Base-by-base conservation (phyloP, 805 yeast species). In the Clavispora vitiphila region DNA sequence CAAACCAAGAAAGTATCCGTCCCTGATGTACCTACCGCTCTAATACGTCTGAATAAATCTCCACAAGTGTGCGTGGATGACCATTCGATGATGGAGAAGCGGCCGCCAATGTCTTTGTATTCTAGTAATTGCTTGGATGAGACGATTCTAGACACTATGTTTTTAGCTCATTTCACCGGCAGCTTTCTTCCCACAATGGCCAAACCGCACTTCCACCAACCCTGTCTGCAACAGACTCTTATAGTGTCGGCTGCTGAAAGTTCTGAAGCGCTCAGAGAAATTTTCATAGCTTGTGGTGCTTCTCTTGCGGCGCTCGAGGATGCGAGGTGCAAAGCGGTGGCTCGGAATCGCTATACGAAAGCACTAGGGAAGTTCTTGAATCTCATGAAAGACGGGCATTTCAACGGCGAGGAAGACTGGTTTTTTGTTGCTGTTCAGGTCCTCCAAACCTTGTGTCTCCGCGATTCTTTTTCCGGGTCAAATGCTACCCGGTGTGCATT, bases 391-490 rank as follows among this genome's bases (percentile, higher is more conserved):
- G 26, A 20, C 10, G 51, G 44, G 3, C 26, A 20, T 6, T 29
- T 44, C 5, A 32, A 40, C 12, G 44, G 42, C 14, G 39, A 34
- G n/a, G 51, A 49, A 20, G 47, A 41, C 23, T 49, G 53, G 53
- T 44, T 49, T 34, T 44, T 49, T 16, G 50, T 49, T 4, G 53
- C 53, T 3, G 53, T 46, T 14, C 53, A 49, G 34, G 49, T 47
- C 4, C 49, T 49, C 8, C 53, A 49, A 21, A 42, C 41, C 3
- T 39, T 47, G 14, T 44, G 51, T 21, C 42, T 47, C 10, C 38
- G 53, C 12, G 53, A 47, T 20, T 26, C 35, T 3, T 44, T 47
- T 18, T 39, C 38, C 10, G 39, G 38, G 8, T 31, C 43, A 9
- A 47, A 49, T 21, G 53, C 49, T 25, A 49, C 53, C 4, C 35